phyloP scores from a whole-genome alignment of 164 flowering plant species.

The Liriodendron chinense region DNA sequence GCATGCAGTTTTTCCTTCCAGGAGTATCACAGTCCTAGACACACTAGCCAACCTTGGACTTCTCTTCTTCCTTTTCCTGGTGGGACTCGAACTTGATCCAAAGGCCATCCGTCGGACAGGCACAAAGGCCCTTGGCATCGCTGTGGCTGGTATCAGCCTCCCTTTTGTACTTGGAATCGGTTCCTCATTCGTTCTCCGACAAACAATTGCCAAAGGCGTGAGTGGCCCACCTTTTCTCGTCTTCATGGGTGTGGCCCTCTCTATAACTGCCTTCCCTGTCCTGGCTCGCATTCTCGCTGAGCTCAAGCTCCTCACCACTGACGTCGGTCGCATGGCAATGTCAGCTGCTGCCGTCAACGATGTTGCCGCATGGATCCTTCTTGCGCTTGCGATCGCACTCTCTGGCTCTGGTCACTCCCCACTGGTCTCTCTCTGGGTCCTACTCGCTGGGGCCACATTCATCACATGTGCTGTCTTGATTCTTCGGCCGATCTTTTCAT shows the following conservation, averaged over 20 bases:
- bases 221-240: constrained; percentile 46
- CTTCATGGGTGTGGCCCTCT: constrained; percentile 86
- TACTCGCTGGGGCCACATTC: constrained; percentile 48
- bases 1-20: constrained; percentile 48
- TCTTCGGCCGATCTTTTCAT: constrained; percentile 42
- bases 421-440: constrained; percentile 55
- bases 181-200: constrained; percentile 47
- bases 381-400: constrained; percentile 73
- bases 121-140: constrained; percentile 51
- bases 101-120: constrained; percentile 57
- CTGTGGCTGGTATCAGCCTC: constrained; percentile 60
- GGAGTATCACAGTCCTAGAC: constrained; percentile 65
- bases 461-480: constrained; percentile 23
- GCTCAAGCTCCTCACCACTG: constrained; percentile 77
- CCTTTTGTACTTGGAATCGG: constrained; percentile 72
- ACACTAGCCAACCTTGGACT: constrained; percentile 83
- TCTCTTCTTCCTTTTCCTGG: constrained; percentile 70
- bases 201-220: constrained; percentile 55
- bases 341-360: constrained; percentile 91
- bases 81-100: constrained; percentile 67
- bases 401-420: constrained; percentile 52
- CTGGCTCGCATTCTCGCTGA: constrained; percentile 83
- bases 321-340: constrained; percentile 77
- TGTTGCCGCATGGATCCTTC: constrained; percentile 78
- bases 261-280: constrained; percentile 85